Conservation (phyloP, 2,329 filamentous ascomycete genomes). For the Talaromyces albobiverticillius region DNA sequence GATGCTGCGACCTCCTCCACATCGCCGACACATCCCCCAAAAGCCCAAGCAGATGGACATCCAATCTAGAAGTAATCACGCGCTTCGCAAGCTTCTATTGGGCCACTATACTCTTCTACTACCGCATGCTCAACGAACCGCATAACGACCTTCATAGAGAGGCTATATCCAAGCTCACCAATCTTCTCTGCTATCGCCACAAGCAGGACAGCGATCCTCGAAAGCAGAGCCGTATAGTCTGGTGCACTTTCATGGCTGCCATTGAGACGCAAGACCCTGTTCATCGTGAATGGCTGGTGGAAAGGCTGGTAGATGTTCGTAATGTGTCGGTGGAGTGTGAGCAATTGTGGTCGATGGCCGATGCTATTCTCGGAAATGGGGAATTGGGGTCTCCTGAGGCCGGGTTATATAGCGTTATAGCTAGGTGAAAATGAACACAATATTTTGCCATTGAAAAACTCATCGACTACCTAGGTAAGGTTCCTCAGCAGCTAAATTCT, state of each 20-base stretch:
- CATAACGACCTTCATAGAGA: conserved; percentile 1
- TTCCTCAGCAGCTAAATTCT: too few species aligned
- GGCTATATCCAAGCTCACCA: neutral
- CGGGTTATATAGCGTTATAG: too few species aligned
- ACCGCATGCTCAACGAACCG: neutral
- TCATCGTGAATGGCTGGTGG: conserved; percentile 9
- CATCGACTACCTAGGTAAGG: too few species aligned
- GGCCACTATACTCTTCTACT: conserved; percentile 4
- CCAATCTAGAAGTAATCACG: neutral
- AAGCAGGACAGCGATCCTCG: conserved; percentile 2
- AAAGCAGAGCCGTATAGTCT: conserved; percentile 7
- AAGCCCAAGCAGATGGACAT: conserved; percentile 1
- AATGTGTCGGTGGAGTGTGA: conserved; percentile 7
- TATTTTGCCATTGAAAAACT: too few species aligned
- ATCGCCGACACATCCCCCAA: neutral
- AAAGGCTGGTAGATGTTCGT: conserved; percentile 5
- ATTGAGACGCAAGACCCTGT: conserved; percentile 3
- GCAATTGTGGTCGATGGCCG: neutral
- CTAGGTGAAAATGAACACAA: too few species aligned
- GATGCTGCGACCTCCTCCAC: neutral
- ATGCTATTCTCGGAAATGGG: neutral
- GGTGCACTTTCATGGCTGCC: conserved; percentile 7
- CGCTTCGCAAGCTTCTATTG: conserved; percentile 6
- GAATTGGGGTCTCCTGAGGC: too few species aligned
- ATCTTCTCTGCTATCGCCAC: conserved; percentile 1